Evolutionary conservation across 2,329 filamentous ascomycete species (phyloP), one percentile per base, ranked within the genome.

Genomic region (Penicillium griseofulvum): DNA sequence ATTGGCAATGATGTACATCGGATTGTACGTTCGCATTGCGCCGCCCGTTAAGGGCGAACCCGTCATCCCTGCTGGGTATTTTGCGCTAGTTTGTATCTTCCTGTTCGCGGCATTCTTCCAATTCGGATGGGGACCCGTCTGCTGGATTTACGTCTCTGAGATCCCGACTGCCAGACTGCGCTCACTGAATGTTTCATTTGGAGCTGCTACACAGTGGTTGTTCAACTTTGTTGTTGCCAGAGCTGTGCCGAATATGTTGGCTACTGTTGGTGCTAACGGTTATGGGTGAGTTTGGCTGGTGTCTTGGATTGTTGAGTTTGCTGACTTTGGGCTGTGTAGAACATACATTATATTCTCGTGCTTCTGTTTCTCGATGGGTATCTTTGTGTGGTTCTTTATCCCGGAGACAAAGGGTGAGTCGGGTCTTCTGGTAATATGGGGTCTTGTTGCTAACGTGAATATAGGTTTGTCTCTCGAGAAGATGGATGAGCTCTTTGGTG

Each of bases 171-270:
- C 85, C 0, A 78, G 87, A 33, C 77, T 90, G 8, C 77, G 87
- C 52, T 83, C 83, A 17, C 74, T 87, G 61, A 89, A 89, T 65
- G 87, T 90, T 7, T 81, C 86, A 1, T 77, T 90, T 44, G 87
- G 81, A 0, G 86, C 87, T 0, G 84, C 83, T 1, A 88, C 84
- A 0, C 86, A 90, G 65, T 89, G 87, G 87, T 71, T 90, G 5
- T 89, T 90, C 71, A 90, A 90, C 68, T 88, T 90, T 57, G 82
- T 89, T 10, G 84, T 90, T 54, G 87, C 87, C 1, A 76, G 85
- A 54, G 84, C 85, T 33, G 85, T 87, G 4, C 83, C 87, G 2
- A 84, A 82, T 44, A 89, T 90, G 87, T 78, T 89, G 65, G 78
- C 78, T 10, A 83, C 78, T 0, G 77, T 81, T 49, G 81, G 80